Percentiles rank a stretch among this genome's conserved stretches.
Conservation (phyloP, 306 rosid genomes). For the Cucumis hystrix region DNA sequence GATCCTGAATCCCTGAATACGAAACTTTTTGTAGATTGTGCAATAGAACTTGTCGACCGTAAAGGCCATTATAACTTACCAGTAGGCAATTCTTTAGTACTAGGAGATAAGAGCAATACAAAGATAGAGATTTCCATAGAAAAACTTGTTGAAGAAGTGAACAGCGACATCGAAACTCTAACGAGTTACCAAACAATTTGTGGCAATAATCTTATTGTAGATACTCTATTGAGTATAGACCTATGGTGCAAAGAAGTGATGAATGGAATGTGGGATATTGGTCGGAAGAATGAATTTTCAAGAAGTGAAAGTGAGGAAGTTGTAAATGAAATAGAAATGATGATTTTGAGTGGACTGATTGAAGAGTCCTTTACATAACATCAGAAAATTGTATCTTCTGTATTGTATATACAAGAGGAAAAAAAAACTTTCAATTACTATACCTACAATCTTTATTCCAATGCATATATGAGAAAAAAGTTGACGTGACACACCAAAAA, state of each 20-base stretch:
- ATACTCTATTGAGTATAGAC: slow-evolving; percentile 47
- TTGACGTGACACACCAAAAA: no score
- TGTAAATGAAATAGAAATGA: slow-evolving; percentile 42
- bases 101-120: slow-evolving; percentile 19
- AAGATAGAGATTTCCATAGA: slow-evolving; percentile 27
- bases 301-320: slow-evolving; percentile 59
- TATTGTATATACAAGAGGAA: background rate
- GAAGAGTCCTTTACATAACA: slow-evolving; percentile 49
- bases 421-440: background rate
- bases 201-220: slow-evolving; percentile 21
- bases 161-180: slow-evolving; percentile 30
- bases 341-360: slow-evolving; percentile 46
- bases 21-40: slow-evolving; percentile 47
- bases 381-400: background rate
- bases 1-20: slow-evolving; percentile 10
- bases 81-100: slow-evolving; percentile 24
- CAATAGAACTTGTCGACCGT: slow-evolving; percentile 45
- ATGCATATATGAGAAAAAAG: background rate
- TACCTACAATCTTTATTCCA: background rate
- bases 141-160: slow-evolving; percentile 47
- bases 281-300: slow-evolving; percentile 63
- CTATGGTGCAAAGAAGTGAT: slow-evolving; percentile 39
- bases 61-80: slow-evolving; percentile 30
- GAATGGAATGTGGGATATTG: slow-evolving; percentile 62
- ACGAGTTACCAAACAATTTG: slow-evolving; percentile 23